These are phyloP conservation scores for Xanthoceras sorbifolium DNA, from an alignment of 345 rosid species.

Conservation along the genomic window DNA sequence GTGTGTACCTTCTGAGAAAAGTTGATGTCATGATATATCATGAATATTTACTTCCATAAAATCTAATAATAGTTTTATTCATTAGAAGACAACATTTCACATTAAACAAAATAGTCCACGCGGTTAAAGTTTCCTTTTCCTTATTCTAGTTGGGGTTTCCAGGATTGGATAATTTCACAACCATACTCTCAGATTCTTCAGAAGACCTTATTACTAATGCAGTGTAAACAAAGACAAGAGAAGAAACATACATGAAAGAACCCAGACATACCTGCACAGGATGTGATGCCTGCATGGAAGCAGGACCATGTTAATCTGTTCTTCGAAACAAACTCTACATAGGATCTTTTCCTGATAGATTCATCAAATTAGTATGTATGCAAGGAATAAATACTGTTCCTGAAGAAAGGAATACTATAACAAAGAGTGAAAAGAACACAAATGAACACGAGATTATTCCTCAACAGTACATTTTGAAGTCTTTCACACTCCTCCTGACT, in stretches of 20 bases:
- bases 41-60: too few species aligned
- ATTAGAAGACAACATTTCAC: neutral
- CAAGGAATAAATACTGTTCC: neutral
- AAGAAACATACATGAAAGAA: neutral
- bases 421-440: neutral
- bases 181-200: neutral
- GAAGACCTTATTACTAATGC: neutral
- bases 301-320: conserved; percentile 67
- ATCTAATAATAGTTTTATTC: neutral
- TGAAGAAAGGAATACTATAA: neutral
- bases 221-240: neutral
- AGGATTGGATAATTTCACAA: neutral
- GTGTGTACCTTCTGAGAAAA: neutral
- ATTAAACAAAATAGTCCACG: neutral
- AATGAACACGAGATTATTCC: neutral
- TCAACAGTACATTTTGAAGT: conserved; percentile 68
- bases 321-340: conserved; percentile 88
- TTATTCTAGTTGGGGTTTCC: too few species aligned
- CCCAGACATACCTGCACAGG: conserved; percentile 68
- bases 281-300: conserved; percentile 88
- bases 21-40: neutral
- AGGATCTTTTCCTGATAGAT: conserved; percentile 79
- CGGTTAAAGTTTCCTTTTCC: neutral
- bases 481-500: conserved; percentile 84
- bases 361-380: conserved; percentile 8